Evolutionary conservation across 371 early-diverging fungal genomes (phyloP), one percentile per base, ranked within the genome.

Genomic region (Amoeboaphelidium protococcarum): DNA sequence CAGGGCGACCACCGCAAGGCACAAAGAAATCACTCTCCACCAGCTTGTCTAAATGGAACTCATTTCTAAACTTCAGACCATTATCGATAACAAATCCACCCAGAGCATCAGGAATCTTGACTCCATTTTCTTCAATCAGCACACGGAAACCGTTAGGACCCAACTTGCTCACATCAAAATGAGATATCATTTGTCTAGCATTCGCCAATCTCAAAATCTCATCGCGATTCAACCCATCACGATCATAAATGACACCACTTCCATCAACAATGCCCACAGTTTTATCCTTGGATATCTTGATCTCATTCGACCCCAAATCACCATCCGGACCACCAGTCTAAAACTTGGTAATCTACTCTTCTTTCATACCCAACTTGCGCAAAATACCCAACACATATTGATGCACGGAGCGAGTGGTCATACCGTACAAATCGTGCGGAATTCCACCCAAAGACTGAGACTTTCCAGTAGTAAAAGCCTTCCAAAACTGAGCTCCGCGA

Each of bases 301-400:
- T 86, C 61, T 94, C 95, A 62, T 94, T 94, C 26, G 89, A 89
- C 23, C 95, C 95, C 52, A 94, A 65, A 57, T 94, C 95, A 49
- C 95, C 95, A 66, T 94, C 95, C 19, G 95, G 95, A 23, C 95
- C 95, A 54, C 95, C 95, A 41, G 92, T 94, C 63, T 94, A 92
- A 49, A 94, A 58, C 66, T 94, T 94, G 51, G 79, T 71, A 58
- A 56, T 42, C 40, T 52, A 53, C 44, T 64, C 65, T 49, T 71
- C 71, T 54, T 57, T 31, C 23, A 54, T 66, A 23, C 69, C 76
- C 22, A 88, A 68, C 61, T 82, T 83, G 58, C 65, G 78, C 57
- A 84, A 78, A 61, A 94, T 87, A 50, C 95, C 95, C 45, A 94
- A 61, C 16, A 92, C 95, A 57, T 92, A 94, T 67, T 95, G 95